These are phyloP conservation scores for Colletotrichum sp. DNA, from an alignment of 2,329 filamentous ascomycete species.

Conservation along the genomic window DNA sequence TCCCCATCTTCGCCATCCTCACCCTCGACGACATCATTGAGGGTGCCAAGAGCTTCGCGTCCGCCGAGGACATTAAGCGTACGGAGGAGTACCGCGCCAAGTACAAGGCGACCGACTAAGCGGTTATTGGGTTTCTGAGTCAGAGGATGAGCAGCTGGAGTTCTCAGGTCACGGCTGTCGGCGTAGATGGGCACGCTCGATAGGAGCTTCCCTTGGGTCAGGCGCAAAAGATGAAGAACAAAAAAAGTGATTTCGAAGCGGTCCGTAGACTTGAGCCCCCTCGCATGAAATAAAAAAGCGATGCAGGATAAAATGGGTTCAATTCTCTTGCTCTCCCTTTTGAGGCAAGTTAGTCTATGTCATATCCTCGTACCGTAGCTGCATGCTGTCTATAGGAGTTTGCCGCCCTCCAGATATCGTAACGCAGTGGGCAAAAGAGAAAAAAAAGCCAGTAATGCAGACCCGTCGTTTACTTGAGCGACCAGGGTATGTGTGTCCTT, in stretches of 20 bases:
- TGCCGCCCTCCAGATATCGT: background rate
- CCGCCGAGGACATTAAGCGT: conserved; percentile 65
- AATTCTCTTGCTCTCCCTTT: background rate
- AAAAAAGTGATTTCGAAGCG: conserved; percentile 16
- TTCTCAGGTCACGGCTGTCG: background rate
- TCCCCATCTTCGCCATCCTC: conserved; percentile 84
- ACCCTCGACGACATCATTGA: conserved; percentile 84
- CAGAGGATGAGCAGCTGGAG: background rate
- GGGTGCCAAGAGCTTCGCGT: conserved; percentile 67
- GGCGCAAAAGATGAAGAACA: background rate
- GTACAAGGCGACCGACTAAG: conserved; percentile 65
- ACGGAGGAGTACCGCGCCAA: conserved; percentile 76
- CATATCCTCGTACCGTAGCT: background rate
- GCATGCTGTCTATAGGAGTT: background rate
- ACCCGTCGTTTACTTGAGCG: background rate
- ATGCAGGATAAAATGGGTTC: background rate
- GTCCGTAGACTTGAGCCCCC: background rate
- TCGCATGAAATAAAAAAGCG: background rate
- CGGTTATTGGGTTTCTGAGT: background rate
- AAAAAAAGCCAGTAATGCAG: background rate
- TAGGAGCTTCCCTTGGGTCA: background rate
- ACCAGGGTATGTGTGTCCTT: background rate
- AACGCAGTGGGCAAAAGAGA: background rate
- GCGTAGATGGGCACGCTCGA: background rate
- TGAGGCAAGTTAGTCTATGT: conserved; percentile 4